Evolutionary conservation across 2,329 filamentous ascomycete genomes (phyloP), one percentile per base, ranked within the genome.

Genomic region (Nothopassalora personata): DNA sequence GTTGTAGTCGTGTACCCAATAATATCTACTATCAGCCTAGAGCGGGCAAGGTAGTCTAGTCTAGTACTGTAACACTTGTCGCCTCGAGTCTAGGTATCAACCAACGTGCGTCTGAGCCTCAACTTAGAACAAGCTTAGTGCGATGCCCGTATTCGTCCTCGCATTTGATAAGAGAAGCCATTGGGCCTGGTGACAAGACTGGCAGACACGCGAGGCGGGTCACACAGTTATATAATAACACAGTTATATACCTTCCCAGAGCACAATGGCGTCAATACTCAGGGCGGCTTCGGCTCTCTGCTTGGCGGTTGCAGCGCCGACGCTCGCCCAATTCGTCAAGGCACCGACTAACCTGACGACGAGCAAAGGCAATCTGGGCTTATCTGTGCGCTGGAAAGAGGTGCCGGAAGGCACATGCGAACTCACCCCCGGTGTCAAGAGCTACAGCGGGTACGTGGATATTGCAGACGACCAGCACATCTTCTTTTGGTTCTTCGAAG

Each of bases 401-500:
- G 82, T 80, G 4, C 77, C 78, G 1, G 65, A 79, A 2, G 61
- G 63, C 28, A 64, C 58, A 31, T 81, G 79, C 63, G 79, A 81
- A 68, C 80, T 78, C 0, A 80, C 78, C 1, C 77, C 77, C 1
- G 79, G 79, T 8, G 79, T 81, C 50, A 77, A 79, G 54, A 77
- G 74, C 1, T 81, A 81, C 66, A 75, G 76, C 28, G 77, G 75
- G 45, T 77, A 68, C 61, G 64, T 71, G n/a, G 65, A 70, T 34
- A 47, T 70, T 8, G 63, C 34, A 9, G 55, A 60, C 19, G 43
- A 58, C 23, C 59, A 63, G 56, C 77, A 85, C 67, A 85, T 82
- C 53, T 87, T 86, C 71, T 87, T 86, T 72, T 85, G 83, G 82
- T 86, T 85, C 67, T 82, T 86, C 65, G 83, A 86, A 65, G 76